Percentiles rank a stretch among this genome's conserved stretches.
Evolutionary conservation across 2,329 filamentous ascomycete genomes (phyloP).

Genomic region (Mollisia scopiformis): DNA sequence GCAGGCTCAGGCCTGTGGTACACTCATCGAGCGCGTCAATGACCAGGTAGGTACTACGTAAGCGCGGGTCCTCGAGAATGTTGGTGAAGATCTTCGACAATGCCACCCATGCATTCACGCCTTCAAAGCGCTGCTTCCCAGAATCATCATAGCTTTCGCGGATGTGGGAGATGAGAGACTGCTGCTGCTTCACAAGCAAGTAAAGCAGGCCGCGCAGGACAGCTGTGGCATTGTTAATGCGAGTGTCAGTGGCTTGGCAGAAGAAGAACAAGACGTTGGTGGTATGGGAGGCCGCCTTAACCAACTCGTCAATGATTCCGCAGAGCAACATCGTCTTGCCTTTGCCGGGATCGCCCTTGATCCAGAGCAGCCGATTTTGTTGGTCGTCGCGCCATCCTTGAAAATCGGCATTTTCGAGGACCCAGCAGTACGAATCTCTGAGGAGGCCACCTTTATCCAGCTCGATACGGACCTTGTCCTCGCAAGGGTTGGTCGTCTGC

Average conservation of each 20-base stretch:
- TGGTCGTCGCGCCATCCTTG: slow-evolving; percentile 29
- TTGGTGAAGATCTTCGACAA: slow-evolving; percentile 13
- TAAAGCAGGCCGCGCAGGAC: slow-evolving; percentile 46
- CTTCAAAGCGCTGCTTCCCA: slow-evolving; percentile 12
- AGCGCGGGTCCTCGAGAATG: slow-evolving; percentile 13
- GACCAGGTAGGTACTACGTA: slow-evolving; percentile 21
- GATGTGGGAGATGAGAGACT: neutral
- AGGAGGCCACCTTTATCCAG: slow-evolving; percentile 31
- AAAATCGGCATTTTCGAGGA: slow-evolving; percentile 36
- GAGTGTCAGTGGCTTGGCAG: slow-evolving; percentile 44
- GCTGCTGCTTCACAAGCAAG: neutral
- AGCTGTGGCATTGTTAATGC: slow-evolving; percentile 42
- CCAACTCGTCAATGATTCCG: neutral
- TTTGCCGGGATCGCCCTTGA: slow-evolving; percentile 31
- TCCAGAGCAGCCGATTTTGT: slow-evolving; percentile 26
- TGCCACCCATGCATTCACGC: slow-evolving; percentile 10
- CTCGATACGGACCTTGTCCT: slow-evolving; percentile 23
- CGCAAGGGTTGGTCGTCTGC: slow-evolving; percentile 15
- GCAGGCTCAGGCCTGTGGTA: slow-evolving; percentile 3
- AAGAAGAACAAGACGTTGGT: slow-evolving; percentile 38
- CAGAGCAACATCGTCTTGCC: slow-evolving; percentile 41
- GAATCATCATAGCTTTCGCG: slow-evolving; percentile 13
- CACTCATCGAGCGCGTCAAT: slow-evolving; percentile 31
- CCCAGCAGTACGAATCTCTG: slow-evolving; percentile 38
- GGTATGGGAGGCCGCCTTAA: neutral